A percentile compares a stretch with the other conserved stretches of the same genome.
Evolutionary conservation across 2,329 filamentous ascomycete species (phyloP).

Genomic region (Fusarium nurragi): DNA sequence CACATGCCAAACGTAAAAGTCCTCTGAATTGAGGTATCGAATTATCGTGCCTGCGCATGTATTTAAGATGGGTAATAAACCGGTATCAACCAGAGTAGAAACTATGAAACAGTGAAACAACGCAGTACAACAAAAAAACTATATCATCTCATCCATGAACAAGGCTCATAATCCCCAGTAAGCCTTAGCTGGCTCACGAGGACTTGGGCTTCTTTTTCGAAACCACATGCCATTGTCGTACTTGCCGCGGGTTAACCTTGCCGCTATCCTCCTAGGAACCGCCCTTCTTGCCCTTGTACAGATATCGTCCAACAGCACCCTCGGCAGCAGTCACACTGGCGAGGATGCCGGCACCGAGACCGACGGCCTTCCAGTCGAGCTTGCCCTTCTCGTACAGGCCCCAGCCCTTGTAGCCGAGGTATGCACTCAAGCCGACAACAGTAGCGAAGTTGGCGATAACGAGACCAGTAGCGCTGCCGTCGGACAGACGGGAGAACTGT

Average conservation of each 20-base stretch:
- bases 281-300: conserved; percentile 53
- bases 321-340: conserved; percentile 61
- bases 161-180: not conserved
- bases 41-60: conserved; percentile 28
- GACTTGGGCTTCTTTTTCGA: not conserved
- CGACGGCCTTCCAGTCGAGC: conserved; percentile 60
- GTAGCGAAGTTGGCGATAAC: conserved; percentile 59
- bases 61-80: conserved; percentile 36
- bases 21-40: conserved; percentile 8
- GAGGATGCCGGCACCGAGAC: conserved; percentile 62
- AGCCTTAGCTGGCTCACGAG: not conserved
- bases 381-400: conserved; percentile 63
- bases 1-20: not conserved
- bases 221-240: not conserved
- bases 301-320: conserved; percentile 59
- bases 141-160: conserved; percentile 10
- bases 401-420: conserved; percentile 65
- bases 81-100: conserved; percentile 40
- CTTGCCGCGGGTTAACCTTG: not conserved
- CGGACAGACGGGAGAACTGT: conserved; percentile 59
- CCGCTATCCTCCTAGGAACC: conserved; percentile 23
- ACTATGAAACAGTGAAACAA: conserved; percentile 23
- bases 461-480: conserved; percentile 56
- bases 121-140: conserved; percentile 34
- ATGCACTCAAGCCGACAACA: conserved; percentile 63